phyloP scores from a whole-genome alignment of 2,329 filamentous ascomycete species.

The Apiospora phragmitis region DNA sequence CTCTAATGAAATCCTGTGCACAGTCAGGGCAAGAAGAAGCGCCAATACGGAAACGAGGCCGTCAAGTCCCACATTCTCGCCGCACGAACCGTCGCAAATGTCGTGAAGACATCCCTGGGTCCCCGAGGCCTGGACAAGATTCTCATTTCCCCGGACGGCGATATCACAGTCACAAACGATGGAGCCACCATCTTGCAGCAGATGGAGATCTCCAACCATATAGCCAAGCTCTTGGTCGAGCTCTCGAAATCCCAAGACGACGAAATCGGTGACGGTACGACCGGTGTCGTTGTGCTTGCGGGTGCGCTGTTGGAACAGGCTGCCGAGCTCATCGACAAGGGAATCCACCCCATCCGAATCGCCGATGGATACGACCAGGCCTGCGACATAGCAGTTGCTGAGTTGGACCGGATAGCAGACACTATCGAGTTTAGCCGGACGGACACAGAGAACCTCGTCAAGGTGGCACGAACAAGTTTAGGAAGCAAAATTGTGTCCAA shows the following conservation, averaged over 20 bases:
- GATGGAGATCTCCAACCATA: slow-evolving; percentile 99
- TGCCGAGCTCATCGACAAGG: slow-evolving; percentile 98
- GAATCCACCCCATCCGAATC: slow-evolving; percentile 97
- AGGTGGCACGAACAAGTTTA: slow-evolving; percentile 92
- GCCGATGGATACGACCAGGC: slow-evolving; percentile 97
- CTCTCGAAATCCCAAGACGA: slow-evolving; percentile 98
- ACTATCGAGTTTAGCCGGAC: slow-evolving; percentile 81
- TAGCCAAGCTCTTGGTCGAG: slow-evolving; percentile 94
- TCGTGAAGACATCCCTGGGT: slow-evolving; percentile 95
- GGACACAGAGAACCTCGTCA: slow-evolving; percentile 82
- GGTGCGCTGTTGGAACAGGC: slow-evolving; percentile 95
- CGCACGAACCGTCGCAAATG: slow-evolving; percentile 92
- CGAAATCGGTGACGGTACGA: slow-evolving; percentile 97
- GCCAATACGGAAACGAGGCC: slow-evolving; percentile 93
- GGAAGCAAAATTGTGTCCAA: slow-evolving; percentile 99
- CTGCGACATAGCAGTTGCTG: slow-evolving; percentile 91
- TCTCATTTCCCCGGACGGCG: slow-evolving; percentile 95
- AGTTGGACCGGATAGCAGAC: slow-evolving; percentile 92
- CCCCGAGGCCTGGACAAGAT: slow-evolving; percentile 98
- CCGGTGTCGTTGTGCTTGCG: slow-evolving; percentile 93
- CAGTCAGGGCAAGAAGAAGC: slow-evolving; percentile 96
- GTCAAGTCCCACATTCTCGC: slow-evolving; percentile 98
- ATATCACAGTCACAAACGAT: slow-evolving; percentile 99
- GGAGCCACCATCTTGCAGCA: slow-evolving; percentile 95
- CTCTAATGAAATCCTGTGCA: not conserved